Evolutionary conservation across 495 filamentous ascomycete species (phyloP).

Genomic region (Podospora comata): DNA sequence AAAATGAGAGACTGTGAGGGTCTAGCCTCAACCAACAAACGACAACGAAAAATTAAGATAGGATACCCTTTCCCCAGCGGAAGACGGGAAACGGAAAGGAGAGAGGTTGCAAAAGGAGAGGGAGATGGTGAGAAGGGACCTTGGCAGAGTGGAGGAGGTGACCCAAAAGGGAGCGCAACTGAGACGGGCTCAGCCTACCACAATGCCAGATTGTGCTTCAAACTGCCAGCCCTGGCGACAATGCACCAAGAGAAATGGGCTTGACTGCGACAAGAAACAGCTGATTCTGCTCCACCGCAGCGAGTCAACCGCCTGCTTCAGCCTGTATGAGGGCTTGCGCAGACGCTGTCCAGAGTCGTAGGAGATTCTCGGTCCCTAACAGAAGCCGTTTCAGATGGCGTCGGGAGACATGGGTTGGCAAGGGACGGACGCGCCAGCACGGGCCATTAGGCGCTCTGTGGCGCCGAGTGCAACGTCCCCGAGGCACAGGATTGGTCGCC

Average conservation of each 20-base stretch:
- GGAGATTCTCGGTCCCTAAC: conserved; percentile 38
- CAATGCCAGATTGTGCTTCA: conserved; percentile 12
- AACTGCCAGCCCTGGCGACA: not conserved
- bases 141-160: conserved; percentile 3
- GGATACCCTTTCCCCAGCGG: conserved; percentile 14
- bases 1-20: conserved; percentile 13
- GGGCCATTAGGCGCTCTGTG: conserved; percentile 13
- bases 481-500: not conserved
- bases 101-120: conserved; percentile 9
- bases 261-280: conserved; percentile 12
- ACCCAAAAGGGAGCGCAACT: conserved; percentile 3
- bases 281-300: conserved; percentile 14
- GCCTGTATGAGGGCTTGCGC: conserved; percentile 13
- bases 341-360: conserved; percentile 17
- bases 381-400: conserved; percentile 41
- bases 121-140: not conserved
- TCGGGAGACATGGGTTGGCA: conserved; percentile 29
- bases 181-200: conserved; percentile 4
- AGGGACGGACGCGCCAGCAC: conserved; percentile 20
- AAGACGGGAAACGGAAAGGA: conserved; percentile 5
- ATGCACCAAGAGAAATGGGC: conserved; percentile 5
- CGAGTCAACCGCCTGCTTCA: conserved; percentile 27
- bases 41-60: conserved; percentile 12
- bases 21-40: conserved; percentile 15
- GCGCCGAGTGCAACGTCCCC: conserved; percentile 7